A percentile compares a stretch with the other conserved stretches of the same genome.
These are phyloP conservation scores for Podospora pseudopauciseta DNA, from an alignment of 495 filamentous ascomycete genomes.

Conservation along the genomic window DNA sequence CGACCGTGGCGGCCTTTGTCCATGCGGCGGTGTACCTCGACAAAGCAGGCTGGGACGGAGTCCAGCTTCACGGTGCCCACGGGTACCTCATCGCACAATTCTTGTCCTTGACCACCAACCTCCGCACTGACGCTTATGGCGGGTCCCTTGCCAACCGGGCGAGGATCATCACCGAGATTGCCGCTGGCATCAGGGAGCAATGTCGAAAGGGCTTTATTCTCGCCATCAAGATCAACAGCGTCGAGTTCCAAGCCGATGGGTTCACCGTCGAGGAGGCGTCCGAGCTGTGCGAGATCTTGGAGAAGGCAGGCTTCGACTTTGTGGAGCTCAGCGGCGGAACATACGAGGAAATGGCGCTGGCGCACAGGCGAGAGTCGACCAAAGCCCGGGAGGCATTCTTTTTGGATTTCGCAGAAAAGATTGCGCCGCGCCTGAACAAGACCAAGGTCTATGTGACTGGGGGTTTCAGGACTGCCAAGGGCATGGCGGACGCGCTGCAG, in stretches of 20 bases:
- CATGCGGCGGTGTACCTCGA: slow-evolving; percentile 55
- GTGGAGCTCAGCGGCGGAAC: slow-evolving; percentile 65
- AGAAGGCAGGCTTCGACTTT: slow-evolving; percentile 56
- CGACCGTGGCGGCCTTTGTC: slow-evolving; percentile 50
- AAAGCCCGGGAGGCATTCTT: slow-evolving; percentile 61
- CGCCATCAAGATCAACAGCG: slow-evolving; percentile 64
- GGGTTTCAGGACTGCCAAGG: slow-evolving; percentile 57
- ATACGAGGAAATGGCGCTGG: slow-evolving; percentile 53
- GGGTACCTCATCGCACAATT: slow-evolving; percentile 73
- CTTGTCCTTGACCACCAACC: slow-evolving; percentile 57
- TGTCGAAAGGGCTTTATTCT: slow-evolving; percentile 51
- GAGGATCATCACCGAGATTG: slow-evolving; percentile 53
- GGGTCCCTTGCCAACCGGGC: slow-evolving; percentile 55
- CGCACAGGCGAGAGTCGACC: slow-evolving; percentile 52
- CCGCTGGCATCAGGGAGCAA: slow-evolving; percentile 45
- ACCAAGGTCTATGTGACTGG: slow-evolving; percentile 61
- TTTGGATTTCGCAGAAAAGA: slow-evolving; percentile 60
- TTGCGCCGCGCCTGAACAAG: slow-evolving; percentile 51
- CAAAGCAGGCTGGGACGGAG: slow-evolving; percentile 57
- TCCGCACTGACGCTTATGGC: slow-evolving; percentile 60
- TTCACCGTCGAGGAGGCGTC: slow-evolving; percentile 55
- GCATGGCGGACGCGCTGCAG: slow-evolving; percentile 52
- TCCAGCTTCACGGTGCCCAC: slow-evolving; percentile 55
- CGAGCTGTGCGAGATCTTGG: slow-evolving; percentile 52
- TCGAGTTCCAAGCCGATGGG: slow-evolving; percentile 60